These are phyloP conservation scores for Byssochlamys sp. DNA, from an alignment of 2,329 filamentous ascomycete genomes.

Conservation along the genomic window DNA sequence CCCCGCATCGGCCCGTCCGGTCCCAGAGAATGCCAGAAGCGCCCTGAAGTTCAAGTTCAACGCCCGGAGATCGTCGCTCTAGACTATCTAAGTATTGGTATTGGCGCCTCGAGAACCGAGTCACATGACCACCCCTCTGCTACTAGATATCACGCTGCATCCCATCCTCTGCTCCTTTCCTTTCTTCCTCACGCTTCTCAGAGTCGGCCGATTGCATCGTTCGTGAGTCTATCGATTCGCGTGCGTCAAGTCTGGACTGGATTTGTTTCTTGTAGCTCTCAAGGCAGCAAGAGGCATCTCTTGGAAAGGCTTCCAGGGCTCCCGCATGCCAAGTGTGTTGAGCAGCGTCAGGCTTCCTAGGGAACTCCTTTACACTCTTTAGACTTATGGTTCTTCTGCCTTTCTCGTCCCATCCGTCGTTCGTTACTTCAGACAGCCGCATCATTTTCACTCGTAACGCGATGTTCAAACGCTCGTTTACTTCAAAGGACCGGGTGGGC, in stretches of 20 bases:
- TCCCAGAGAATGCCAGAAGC: not conserved
- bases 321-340: slow-evolving; percentile 44
- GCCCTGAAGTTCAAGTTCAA: not conserved
- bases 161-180: slow-evolving; percentile 25
- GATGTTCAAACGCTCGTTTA: slow-evolving; percentile 92
- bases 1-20: not conserved
- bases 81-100: no score
- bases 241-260: slow-evolving; percentile 38
- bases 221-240: slow-evolving; percentile 28
- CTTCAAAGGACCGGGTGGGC: slow-evolving; percentile 73
- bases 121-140: slow-evolving; percentile 10
- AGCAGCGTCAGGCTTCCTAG: slow-evolving; percentile 33
- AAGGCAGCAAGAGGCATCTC: slow-evolving; percentile 22
- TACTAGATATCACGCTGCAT: slow-evolving; percentile 30
- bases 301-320: slow-evolving; percentile 45
- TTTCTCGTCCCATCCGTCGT: slow-evolving; percentile 35
- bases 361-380: slow-evolving; percentile 29
- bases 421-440: slow-evolving; percentile 23
- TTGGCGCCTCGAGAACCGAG: not conserved
- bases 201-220: slow-evolving; percentile 30
- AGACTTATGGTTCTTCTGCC: slow-evolving; percentile 29
- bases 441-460: slow-evolving; percentile 30
- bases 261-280: slow-evolving; percentile 19
- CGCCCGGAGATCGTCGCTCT: not conserved
- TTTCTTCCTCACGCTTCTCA: slow-evolving; percentile 38